Conservation (phyloP, 345 rosid species). For the Eucalyptus victrix region DNA sequence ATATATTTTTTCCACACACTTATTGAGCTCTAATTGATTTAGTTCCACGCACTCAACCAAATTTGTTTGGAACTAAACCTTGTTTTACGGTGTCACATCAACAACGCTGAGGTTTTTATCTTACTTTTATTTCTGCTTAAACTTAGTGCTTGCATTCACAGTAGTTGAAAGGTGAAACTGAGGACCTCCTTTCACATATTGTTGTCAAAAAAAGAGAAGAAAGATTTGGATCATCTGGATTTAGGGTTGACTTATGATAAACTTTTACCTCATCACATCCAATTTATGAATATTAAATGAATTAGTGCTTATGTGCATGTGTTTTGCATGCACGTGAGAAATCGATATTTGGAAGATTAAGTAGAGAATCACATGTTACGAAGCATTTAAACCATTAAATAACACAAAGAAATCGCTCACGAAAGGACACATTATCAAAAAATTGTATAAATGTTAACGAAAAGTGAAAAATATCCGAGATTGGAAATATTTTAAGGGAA, state of each 20-base stretch:
- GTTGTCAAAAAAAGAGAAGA: neutral
- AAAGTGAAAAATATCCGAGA: neutral
- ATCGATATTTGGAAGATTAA: neutral
- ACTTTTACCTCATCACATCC: neutral
- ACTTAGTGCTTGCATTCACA: no score
- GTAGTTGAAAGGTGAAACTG: neutral
- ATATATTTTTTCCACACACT: no score
- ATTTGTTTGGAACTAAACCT: no score
- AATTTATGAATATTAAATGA: neutral
- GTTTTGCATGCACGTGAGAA: neutral
- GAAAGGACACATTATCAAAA: no score
- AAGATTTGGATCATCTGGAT: neutral
- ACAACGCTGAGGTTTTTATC: neutral
- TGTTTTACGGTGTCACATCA: no score
- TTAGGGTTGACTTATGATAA: neutral
- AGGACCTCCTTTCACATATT: neutral
- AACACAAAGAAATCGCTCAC: neutral
- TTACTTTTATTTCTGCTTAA: no score
- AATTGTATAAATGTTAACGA: no score
- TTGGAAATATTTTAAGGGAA: neutral
- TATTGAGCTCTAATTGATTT: no score
- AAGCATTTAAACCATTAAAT: no score
- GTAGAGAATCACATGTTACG: neutral
- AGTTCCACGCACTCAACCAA: no score
- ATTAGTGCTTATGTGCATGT: neutral